These are phyloP conservation scores for Saccharomycopsis hybrid DNA, from an alignment of 1,139 yeast species.

Conservation along the genomic window DNA sequence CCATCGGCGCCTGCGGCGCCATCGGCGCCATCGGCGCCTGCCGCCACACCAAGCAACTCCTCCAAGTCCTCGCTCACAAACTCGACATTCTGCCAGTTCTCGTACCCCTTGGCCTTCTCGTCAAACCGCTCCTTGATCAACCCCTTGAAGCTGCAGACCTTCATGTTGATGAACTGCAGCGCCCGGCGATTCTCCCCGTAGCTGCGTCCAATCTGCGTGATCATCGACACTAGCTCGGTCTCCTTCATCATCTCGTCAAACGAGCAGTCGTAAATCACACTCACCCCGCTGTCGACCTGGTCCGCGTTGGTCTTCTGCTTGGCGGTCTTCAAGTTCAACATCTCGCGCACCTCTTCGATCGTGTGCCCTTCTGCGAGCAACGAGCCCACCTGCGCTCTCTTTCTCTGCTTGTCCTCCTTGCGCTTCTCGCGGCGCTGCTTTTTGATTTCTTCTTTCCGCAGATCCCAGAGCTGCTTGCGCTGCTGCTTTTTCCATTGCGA, in stretches of 20 bases:
- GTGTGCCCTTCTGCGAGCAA: conserved; percentile 29
- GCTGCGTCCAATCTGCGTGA: conserved; percentile 75
- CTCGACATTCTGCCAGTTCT: conserved; percentile 58
- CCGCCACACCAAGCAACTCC: too few relatives aligned
- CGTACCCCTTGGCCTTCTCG: conserved; percentile 48
- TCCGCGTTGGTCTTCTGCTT: conserved; percentile 33
- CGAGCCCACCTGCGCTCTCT: conserved; percentile 33
- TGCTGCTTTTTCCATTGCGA: conserved; percentile 75
- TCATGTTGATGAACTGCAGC: conserved; percentile 50
- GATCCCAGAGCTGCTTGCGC: conserved; percentile 56
- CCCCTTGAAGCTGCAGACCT: conserved; percentile 61
- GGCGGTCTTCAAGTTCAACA: conserved; percentile 19
- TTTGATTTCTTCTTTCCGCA: conserved; percentile 47
- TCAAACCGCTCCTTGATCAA: conserved; percentile 65
- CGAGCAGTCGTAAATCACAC: conserved; percentile 73
- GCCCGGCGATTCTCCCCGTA: conserved; percentile 73
- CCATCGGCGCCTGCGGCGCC: too few relatives aligned
- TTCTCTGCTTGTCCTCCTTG: conserved; percentile 32
- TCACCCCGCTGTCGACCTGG: conserved; percentile 42
- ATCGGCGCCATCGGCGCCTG: too few relatives aligned
- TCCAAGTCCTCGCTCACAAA: conserved; percentile 45
- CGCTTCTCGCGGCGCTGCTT: conserved; percentile 49
- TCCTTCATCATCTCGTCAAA: conserved; percentile 87
- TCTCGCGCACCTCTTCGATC: conserved; percentile 30
- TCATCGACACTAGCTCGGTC: conserved; percentile 69